Evolutionary conservation across 352 stramenopile species (phyloP).

Genomic region (Pythium apleroticum): DNA sequence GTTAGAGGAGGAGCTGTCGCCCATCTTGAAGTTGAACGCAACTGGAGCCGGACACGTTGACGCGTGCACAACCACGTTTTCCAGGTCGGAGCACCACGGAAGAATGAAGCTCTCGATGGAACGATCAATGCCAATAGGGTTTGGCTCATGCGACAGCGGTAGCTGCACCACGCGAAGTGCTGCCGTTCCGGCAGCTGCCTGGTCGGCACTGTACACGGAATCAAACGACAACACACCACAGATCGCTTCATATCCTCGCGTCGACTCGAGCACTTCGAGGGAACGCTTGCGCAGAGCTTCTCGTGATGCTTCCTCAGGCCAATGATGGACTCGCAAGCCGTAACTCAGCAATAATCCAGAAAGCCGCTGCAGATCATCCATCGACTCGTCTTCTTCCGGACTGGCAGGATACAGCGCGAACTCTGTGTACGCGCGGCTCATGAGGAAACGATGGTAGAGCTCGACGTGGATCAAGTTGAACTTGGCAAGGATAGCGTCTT

Average conservation of each 20-base stretch:
- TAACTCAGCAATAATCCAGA: slow-evolving; percentile 77
- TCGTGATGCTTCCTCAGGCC: slow-evolving; percentile 54
- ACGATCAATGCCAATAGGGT: slow-evolving; percentile 23
- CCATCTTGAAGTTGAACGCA: slow-evolving; percentile 61
- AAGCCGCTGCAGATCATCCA: slow-evolving; percentile 72
- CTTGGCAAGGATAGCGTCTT: slow-evolving; percentile 82
- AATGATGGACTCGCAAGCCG: slow-evolving; percentile 79
- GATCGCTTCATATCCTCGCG: slow-evolving; percentile 73
- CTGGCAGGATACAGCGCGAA: slow-evolving; percentile 79
- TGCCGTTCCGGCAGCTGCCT: slow-evolving; percentile 21
- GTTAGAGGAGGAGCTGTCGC: slow-evolving; percentile 63
- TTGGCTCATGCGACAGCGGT: slow-evolving; percentile 27
- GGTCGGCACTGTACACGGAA: slow-evolving; percentile 21
- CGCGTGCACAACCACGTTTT: slow-evolving; percentile 29
- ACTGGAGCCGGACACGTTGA: slow-evolving; percentile 33
- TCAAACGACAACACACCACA: slow-evolving; percentile 79
- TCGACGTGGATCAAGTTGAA: slow-evolving; percentile 86
- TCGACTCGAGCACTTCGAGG: slow-evolving; percentile 63
- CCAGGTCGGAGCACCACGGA: slow-evolving; percentile 33
- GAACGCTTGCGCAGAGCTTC: slow-evolving; percentile 52
- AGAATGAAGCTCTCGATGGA: slow-evolving; percentile 40
- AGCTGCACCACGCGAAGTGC: slow-evolving; percentile 26
- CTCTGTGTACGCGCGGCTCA: slow-evolving; percentile 79
- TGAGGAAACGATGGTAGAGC: slow-evolving; percentile 84
- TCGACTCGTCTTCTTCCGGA: slow-evolving; percentile 49